These are phyloP conservation scores for Breviolum minutum DNA, from an alignment of 73 alveolate genomes.

Conservation along the genomic window DNA sequence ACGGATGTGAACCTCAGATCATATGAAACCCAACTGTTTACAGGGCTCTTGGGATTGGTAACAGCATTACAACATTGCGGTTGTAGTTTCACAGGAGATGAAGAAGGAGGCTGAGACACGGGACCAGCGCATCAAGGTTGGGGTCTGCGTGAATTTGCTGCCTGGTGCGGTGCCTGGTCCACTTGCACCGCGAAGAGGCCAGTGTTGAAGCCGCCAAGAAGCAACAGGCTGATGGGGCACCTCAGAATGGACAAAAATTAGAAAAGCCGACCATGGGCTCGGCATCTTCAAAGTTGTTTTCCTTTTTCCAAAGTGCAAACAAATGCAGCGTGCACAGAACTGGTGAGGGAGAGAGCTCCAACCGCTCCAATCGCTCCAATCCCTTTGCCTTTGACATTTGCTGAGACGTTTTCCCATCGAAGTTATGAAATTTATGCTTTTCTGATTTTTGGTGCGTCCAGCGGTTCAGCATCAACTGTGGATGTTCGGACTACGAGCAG, in stretches of 20 bases:
- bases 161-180: background rate
- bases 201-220: slow-evolving; percentile 90
- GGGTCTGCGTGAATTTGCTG: background rate
- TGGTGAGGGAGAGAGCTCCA: no score
- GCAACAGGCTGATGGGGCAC: slow-evolving; percentile 36
- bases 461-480: no score
- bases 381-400: no score
- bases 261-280: background rate
- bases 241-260: no score
- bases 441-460: background rate
- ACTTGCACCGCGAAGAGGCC: background rate
- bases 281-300: background rate
- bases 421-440: no score
- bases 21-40: no score
- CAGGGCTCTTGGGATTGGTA: background rate
- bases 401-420: no score
- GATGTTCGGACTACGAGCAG: background rate
- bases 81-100: slow-evolving; percentile 39
- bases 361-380: no score
- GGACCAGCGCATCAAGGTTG: slow-evolving; percentile 87
- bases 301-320: background rate
- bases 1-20: background rate
- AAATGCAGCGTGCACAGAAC: no score
- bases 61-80: background rate
- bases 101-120: slow-evolving; percentile 91